Evolutionary conservation across 148 eudicot genomes (phyloP).

Genomic region (Fagopyrum esculentum): DNA sequence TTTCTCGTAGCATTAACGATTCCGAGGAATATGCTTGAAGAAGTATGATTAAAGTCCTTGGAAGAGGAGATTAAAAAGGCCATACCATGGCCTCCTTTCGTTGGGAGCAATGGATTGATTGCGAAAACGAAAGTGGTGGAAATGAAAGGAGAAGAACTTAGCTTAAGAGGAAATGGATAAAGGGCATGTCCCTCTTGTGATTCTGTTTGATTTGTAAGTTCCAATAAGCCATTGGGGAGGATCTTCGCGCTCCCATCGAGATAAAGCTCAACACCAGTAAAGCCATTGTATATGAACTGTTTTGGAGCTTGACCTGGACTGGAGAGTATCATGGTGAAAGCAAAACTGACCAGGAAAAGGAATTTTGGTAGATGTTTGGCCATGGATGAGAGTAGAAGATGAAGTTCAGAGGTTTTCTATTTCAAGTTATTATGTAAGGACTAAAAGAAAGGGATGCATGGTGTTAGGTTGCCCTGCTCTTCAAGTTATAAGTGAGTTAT

Average conservation of each 20-base stretch:
- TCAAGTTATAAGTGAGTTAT: background rate
- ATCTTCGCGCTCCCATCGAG: background rate
- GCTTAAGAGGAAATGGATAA: slow-evolving; percentile 13
- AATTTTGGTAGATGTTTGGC: background rate
- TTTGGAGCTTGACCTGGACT: background rate
- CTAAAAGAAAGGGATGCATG: too few relatives aligned
- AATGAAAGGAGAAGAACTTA: slow-evolving; percentile 3
- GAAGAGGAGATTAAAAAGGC: slow-evolving; percentile 18
- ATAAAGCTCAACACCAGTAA: background rate
- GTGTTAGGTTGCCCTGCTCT: background rate
- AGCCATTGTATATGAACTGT: slow-evolving; percentile 14
- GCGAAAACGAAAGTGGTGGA: slow-evolving; percentile 22
- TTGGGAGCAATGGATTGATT: background rate
- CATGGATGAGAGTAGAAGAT: background rate
- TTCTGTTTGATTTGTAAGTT: slow-evolving; percentile 11
- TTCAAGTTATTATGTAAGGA: too few relatives aligned
- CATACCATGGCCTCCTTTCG: slow-evolving; percentile 12
- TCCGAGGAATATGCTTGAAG: slow-evolving; percentile 6
- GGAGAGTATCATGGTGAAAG: background rate
- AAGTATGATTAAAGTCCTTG: background rate
- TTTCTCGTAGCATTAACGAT: slow-evolving; percentile 11
- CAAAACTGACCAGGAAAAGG: background rate
- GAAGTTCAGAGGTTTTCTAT: background rate
- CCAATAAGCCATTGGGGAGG: slow-evolving; percentile 9
- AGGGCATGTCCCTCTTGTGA: slow-evolving; percentile 11